Evolutionary conservation across 1,284 basidiomycete genomes (phyloP).

Genomic region (Agaricales sp.): DNA sequence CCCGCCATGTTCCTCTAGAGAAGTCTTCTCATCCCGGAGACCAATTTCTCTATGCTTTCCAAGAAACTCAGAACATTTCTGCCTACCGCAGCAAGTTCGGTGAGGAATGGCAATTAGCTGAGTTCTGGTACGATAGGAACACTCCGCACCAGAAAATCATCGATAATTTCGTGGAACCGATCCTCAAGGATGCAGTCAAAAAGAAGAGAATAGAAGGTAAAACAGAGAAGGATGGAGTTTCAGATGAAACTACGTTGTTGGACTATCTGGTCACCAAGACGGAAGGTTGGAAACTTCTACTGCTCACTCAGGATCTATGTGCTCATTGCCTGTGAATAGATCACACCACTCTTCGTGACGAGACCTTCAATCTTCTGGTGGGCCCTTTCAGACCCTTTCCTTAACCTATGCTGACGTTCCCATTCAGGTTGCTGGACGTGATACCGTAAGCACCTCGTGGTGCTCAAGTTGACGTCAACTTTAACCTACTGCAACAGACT

Average conservation of each 20-base stretch:
- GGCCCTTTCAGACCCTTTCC: not conserved
- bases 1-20: not conserved
- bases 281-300: not conserved
- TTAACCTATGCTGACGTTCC: not conserved
- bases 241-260: not conserved
- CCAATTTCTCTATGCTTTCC: conserved; percentile 9
- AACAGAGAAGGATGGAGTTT: not conserved
- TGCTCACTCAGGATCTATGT: not conserved
- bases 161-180: conserved; percentile 9
- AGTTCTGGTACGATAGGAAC: conserved; percentile 7
- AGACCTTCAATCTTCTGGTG: not conserved
- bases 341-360: not conserved
- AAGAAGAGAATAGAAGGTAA: conserved; percentile 3
- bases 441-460: too few relatives aligned
- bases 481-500: conserved; percentile 27
- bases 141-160: conserved; percentile 7
- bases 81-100: conserved; percentile 4
- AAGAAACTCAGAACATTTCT: conserved; percentile 4
- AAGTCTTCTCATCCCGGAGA: conserved; percentile 5
- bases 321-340: not conserved
- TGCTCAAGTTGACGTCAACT: too few relatives aligned
- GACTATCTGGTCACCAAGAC: conserved; percentile 1
- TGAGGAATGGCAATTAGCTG: conserved; percentile 7
- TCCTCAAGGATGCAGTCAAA: conserved; percentile 9
- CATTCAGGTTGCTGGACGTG: not conserved